phyloP scores from a whole-genome alignment of 2,329 filamentous ascomycete genomes.

The Microdochium trichocladiopsis region DNA sequence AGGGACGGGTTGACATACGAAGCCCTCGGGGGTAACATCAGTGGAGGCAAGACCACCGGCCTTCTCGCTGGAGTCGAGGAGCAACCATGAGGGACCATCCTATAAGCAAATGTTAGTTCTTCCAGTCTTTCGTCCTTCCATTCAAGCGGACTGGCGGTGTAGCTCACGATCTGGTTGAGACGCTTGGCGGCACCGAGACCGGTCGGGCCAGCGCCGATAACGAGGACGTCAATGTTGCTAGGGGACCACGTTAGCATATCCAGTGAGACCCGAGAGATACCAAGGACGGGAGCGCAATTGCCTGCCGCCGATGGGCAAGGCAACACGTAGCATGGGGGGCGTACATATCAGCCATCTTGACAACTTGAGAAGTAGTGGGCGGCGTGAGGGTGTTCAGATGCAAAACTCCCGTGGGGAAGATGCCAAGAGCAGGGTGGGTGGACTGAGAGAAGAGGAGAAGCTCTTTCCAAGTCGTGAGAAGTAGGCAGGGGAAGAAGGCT shows the following conservation, averaged over 20 bases:
- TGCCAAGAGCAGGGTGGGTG: background rate
- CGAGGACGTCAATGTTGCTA: slow-evolving; percentile 91
- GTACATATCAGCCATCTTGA: slow-evolving; percentile 4
- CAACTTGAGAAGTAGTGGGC: background rate
- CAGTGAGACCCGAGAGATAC: background rate
- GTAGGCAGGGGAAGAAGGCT: background rate
- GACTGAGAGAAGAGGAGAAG: background rate
- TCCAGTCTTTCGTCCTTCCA: background rate
- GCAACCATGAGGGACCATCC: slow-evolving; percentile 92
- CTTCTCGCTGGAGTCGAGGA: slow-evolving; percentile 85
- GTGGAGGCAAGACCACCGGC: slow-evolving; percentile 95
- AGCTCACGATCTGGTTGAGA: slow-evolving; percentile 84
- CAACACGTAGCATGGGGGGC: background rate
- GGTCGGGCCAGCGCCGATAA: slow-evolving; percentile 96
- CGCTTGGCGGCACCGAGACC: slow-evolving; percentile 97
- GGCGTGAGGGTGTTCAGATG: background rate
- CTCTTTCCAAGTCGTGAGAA: background rate
- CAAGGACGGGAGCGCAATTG: slow-evolving; percentile 1
- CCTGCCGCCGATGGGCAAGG: background rate
- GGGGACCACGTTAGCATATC: slow-evolving; percentile 4
- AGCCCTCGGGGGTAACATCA: slow-evolving; percentile 90
- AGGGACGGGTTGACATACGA: slow-evolving; percentile 59
- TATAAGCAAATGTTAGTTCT: slow-evolving; percentile 30
- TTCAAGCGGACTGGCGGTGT: slow-evolving; percentile 15
- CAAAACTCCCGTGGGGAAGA: background rate